Evolutionary conservation across 495 filamentous ascomycete species (phyloP).

Genomic region (Letharia lupina): DNA sequence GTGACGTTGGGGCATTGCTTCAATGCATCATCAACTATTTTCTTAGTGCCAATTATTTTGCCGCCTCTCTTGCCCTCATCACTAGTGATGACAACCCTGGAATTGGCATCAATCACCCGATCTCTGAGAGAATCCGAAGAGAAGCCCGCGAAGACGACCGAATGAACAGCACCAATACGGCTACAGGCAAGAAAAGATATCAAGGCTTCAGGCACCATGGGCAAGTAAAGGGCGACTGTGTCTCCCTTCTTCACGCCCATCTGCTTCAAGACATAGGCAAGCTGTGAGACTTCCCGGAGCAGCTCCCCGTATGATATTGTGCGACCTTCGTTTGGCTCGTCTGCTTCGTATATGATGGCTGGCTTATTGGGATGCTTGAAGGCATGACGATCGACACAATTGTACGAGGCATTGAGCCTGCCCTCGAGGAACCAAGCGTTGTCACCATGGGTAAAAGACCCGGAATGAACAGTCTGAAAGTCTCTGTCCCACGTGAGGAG

Average conservation of each 20-base stretch:
- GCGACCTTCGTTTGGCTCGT: constrained; percentile 81
- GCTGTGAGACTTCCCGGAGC: constrained; percentile 80
- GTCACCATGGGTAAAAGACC: constrained; percentile 73
- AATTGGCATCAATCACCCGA: constrained; percentile 83
- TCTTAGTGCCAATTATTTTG: constrained; percentile 97
- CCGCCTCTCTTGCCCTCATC: constrained; percentile 97
- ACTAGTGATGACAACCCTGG: constrained; percentile 88
- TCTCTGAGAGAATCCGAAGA: constrained; percentile 94
- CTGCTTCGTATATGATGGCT: constrained; percentile 98
- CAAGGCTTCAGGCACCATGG: constrained; percentile 96
- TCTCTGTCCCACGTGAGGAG: constrained; percentile 84
- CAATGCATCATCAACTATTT: constrained; percentile 96
- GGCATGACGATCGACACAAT: constrained; percentile 94
- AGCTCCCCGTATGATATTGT: constrained; percentile 90
- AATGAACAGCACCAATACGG: constrained; percentile 94
- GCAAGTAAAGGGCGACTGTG: constrained; percentile 93
- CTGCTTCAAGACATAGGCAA: constrained; percentile 77
- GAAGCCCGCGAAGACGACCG: constrained; percentile 97
- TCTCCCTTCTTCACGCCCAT: constrained; percentile 97
- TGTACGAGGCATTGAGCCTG: constrained; percentile 89
- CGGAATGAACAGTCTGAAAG: constrained; percentile 82
- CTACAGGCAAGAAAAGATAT: constrained; percentile 84
- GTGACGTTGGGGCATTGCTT: constrained; percentile 92
- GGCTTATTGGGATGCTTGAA: constrained; percentile 84
- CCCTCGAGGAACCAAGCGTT: constrained; percentile 93